Percentiles rank a stretch among this genome's conserved stretches.
Evolutionary conservation across 192 early-diverging fungal species (phyloP).

Genomic region (Backusella circina): DNA sequence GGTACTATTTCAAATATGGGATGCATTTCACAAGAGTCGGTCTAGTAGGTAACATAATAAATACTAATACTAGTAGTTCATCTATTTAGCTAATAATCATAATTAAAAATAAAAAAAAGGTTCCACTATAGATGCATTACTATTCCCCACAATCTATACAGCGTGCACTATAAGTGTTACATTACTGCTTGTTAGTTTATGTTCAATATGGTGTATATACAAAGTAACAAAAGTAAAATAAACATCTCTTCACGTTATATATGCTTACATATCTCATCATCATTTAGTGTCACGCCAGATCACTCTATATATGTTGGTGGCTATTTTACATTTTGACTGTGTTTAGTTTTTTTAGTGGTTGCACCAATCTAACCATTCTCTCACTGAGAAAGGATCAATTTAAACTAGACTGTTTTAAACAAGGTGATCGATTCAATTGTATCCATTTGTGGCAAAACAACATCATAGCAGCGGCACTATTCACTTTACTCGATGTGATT

Average conservation of each 20-base stretch:
- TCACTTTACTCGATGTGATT: neutral
- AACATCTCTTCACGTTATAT: neutral
- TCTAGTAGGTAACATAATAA: neutral
- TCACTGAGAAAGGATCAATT: constrained; percentile 4
- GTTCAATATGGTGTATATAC: neutral
- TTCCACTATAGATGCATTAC: neutral
- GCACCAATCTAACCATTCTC: neutral
- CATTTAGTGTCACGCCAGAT: neutral
- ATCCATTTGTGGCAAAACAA: neutral
- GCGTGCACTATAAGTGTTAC: neutral
- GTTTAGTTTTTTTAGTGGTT: constrained; percentile 6
- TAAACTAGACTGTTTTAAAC: neutral
- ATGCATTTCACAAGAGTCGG: neutral
- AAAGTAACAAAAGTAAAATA: neutral
- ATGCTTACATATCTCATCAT: neutral
- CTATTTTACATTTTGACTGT: neutral
- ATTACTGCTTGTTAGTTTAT: neutral
- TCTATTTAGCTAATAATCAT: neutral
- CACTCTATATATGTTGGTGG: constrained; percentile 3
- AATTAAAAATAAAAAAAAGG: neutral
- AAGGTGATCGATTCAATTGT: neutral
- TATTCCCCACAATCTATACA: constrained; percentile 10
- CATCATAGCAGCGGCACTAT: neutral
- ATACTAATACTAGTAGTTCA: neutral
- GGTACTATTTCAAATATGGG: constrained; percentile 5